Evolutionary conservation across 164 flowering plant species (phyloP).

Genomic region (Saururus chinensis): DNA sequence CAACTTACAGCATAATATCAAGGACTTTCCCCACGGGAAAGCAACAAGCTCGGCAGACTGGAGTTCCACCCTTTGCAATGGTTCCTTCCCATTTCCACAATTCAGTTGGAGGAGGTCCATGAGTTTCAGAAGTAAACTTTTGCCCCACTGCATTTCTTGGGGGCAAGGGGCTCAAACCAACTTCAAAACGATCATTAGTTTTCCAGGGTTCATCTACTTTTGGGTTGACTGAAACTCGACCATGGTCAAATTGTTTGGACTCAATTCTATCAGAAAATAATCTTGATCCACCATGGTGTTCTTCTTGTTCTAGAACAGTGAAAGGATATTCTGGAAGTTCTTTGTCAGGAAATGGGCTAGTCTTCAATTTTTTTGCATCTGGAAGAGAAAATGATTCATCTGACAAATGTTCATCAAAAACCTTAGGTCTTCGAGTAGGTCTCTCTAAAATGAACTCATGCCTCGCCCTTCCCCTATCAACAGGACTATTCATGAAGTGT

Average conservation of each 20-base stretch:
- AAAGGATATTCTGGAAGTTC: constrained; percentile 73
- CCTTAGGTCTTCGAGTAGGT: constrained; percentile 23
- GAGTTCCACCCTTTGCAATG: constrained; percentile 89
- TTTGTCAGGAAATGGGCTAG: constrained; percentile 35
- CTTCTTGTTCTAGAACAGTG: constrained; percentile 39
- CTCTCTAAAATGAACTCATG: constrained; percentile 38
- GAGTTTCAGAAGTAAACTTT: constrained; percentile 35
- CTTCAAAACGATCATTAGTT: constrained; percentile 30
- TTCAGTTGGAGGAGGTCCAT: constrained; percentile 29
- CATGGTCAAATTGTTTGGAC: constrained; percentile 24
- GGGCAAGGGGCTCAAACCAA: constrained; percentile 29
- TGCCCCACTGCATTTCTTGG: constrained; percentile 29
- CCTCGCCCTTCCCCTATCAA: constrained; percentile 25
- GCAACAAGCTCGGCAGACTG: constrained; percentile 93
- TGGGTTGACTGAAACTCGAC: constrained; percentile 23
- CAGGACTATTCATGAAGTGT: constrained; percentile 28
- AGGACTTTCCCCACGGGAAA: constrained; percentile 83
- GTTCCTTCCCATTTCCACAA: constrained; percentile 99
- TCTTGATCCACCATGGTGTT: constrained; percentile 20
- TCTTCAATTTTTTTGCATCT: constrained; percentile 60
- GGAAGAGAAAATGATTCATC: constrained; percentile 42
- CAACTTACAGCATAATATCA: constrained; percentile 73
- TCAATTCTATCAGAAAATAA: constrained; percentile 27
- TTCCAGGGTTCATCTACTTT: constrained; percentile 33
- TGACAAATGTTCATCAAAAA: constrained; percentile 54